phyloP scores from a whole-genome alignment of 306 rosid genomes.

The Dicorynia guianensis region DNA sequence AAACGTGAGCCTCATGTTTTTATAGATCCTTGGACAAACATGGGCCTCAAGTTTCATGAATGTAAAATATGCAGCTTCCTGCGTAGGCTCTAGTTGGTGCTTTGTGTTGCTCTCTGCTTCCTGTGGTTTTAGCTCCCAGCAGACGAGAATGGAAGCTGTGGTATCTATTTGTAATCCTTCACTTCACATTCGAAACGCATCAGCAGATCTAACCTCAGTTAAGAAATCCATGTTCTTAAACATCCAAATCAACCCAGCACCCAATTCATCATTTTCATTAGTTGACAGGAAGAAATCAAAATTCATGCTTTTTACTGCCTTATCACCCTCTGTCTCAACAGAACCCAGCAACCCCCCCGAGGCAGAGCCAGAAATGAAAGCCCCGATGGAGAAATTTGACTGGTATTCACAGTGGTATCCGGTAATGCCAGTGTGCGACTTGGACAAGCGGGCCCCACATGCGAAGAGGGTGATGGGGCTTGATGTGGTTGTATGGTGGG shows the following conservation, averaged over 20 bases:
- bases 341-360: constrained; percentile 49
- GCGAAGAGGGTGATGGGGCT: constrained; percentile 80
- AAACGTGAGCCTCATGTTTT: constrained; percentile 33
- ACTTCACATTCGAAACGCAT: constrained; percentile 43
- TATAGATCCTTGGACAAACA: not conserved
- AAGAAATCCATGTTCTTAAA: constrained; percentile 45
- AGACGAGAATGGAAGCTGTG: constrained; percentile 61
- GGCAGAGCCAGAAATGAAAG: constrained; percentile 40
- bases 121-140: constrained; percentile 12
- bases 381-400: constrained; percentile 59
- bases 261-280: constrained; percentile 38
- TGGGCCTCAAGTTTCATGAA: constrained; percentile 24
- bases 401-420: constrained; percentile 96
- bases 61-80: not conserved
- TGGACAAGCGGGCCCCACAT: constrained; percentile 81
- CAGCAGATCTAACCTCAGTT: constrained; percentile 31
- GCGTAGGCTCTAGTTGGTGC: not conserved
- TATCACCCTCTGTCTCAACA: constrained; percentile 61
- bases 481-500: constrained; percentile 98
- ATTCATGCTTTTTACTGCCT: constrained; percentile 57
- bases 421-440: constrained; percentile 83
- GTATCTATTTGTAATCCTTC: constrained; percentile 50
- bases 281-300: constrained; percentile 37
- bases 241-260: constrained; percentile 21
- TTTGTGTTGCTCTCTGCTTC: not conserved